Base-by-base conservation (phyloP, 2,329 filamentous ascomycete species). In the Claviceps spartinae region DNA sequence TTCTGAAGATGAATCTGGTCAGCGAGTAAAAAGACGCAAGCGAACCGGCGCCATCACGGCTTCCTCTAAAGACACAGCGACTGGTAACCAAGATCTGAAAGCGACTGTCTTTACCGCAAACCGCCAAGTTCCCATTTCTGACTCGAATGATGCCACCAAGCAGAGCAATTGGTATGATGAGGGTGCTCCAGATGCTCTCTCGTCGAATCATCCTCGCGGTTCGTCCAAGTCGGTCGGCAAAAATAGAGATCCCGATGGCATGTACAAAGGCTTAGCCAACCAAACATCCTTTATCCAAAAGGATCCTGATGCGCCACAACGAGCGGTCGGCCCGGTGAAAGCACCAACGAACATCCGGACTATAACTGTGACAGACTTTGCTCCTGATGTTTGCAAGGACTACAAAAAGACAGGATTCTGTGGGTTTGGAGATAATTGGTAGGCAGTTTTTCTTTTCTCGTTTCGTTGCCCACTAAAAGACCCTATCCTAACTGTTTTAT, bases 371-470 rank as follows among this genome's bases (percentile, higher is more conserved):
- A 95, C 82, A 36, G 93, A 98, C 64, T 97, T 88, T 64, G 85
- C 86, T 0, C 88, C 91, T 0, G 91, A 97, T 58, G 86, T 95
- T 0, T 98, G 93, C 69, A 97, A 97, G 66, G 93, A 97, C 64
- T 93, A 88, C 68, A 91, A 91, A 59, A 78, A 86, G 61, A 93
- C 83, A 0, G 85, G 85, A 0, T 63, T 57, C 14, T 69, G 65
- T 41, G 65, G 65, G 0, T 67, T 60, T 13, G 63, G 63, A 0
- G 64, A 67, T 11, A 57, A 86, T 71, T 22, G 82, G 57, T 57
- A 48, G 16, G 57, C 55, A 14, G 4, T 13, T 26, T 16, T 8
- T 26, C 1, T 5, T 24, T 26, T n/a, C 18, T 20, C 36, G 11
- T 42, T 9, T 26, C 34, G 2, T 40, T 20, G 20, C 4, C 30